Conservation (phyloP, 2,329 filamentous ascomycete genomes). For the Coniochaeta sp. region DNA sequence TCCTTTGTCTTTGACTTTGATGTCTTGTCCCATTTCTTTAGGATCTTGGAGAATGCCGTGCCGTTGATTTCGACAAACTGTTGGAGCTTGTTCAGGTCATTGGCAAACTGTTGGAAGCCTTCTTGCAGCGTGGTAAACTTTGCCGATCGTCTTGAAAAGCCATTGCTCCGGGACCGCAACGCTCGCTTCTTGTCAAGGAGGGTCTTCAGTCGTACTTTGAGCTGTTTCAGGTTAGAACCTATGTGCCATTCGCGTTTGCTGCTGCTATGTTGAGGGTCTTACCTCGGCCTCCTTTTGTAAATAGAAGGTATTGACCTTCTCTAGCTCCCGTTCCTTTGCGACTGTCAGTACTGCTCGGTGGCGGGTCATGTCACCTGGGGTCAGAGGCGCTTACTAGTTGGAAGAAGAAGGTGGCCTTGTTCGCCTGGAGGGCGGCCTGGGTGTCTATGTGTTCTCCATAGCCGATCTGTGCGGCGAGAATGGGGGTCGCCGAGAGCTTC, state of each 20-base stretch:
- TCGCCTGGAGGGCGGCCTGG: slow-evolving; percentile 87
- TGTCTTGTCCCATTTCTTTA: slow-evolving; percentile 99
- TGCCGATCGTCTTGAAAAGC: slow-evolving; percentile 78
- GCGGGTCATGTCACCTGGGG: slow-evolving; percentile 8
- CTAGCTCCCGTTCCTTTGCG: slow-evolving; percentile 82
- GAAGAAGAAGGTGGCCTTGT: slow-evolving; percentile 98
- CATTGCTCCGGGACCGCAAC: slow-evolving; percentile 69
- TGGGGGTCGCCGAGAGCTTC: slow-evolving; percentile 87
- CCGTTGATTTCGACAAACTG: slow-evolving; percentile 99
- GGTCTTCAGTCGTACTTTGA: slow-evolving; percentile 87
- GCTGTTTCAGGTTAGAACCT: slow-evolving; percentile 39
- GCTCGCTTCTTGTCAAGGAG: slow-evolving; percentile 92
- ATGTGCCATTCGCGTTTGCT: not conserved
- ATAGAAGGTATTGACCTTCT: slow-evolving; percentile 98
- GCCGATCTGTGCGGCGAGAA: slow-evolving; percentile 63
- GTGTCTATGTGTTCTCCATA: slow-evolving; percentile 54
- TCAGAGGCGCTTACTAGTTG: slow-evolving; percentile 66
- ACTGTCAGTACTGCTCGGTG: slow-evolving; percentile 29
- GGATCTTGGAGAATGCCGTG: slow-evolving; percentile 94
- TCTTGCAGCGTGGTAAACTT: slow-evolving; percentile 94
- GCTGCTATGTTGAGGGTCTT: slow-evolving; percentile 23
- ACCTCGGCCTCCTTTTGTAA: slow-evolving; percentile 97
- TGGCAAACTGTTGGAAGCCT: slow-evolving; percentile 94
- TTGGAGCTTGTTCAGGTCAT: slow-evolving; percentile 93
- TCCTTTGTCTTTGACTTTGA: slow-evolving; percentile 99